phyloP scores from a whole-genome alignment of 352 stramenopile species.

The Phytophthora agathidicida region DNA sequence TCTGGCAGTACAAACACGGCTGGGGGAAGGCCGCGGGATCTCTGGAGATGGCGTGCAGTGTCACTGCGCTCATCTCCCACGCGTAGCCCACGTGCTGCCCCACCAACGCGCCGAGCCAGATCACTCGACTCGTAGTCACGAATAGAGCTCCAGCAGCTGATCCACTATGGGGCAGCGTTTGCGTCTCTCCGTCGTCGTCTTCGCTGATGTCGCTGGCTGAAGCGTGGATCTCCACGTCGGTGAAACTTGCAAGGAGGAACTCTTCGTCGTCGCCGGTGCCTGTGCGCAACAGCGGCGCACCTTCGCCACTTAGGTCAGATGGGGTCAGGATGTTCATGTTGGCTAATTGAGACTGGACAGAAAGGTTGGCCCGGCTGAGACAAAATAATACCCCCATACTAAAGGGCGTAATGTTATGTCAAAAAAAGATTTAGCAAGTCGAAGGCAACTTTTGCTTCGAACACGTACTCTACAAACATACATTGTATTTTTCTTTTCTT shows the following conservation, averaged over 20 bases:
- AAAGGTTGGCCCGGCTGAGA: neutral
- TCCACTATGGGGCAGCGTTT: conserved; percentile 24
- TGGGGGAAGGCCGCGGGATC: conserved; percentile 64
- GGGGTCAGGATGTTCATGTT: conserved; percentile 63
- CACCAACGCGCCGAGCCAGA: conserved; percentile 60
- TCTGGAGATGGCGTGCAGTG: conserved; percentile 80
- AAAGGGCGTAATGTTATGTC: no score
- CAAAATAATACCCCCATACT: neutral
- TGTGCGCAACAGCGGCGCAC: conserved; percentile 61
- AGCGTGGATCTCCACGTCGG: conserved; percentile 46
- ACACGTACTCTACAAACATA: conserved; percentile 40
- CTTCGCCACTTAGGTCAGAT: conserved; percentile 48
- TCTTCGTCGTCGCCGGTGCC: conserved; percentile 57
- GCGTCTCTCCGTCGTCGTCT: conserved; percentile 25
- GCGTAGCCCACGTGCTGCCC: conserved; percentile 59
- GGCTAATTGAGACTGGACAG: conserved; percentile 1
- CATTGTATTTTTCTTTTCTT: conserved; percentile 9
- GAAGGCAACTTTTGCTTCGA: no score
- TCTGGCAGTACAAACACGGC: conserved; percentile 86
- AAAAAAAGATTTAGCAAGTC: no score
- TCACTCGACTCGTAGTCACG: conserved; percentile 56
- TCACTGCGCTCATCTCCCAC: conserved; percentile 76
- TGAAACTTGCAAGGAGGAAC: conserved; percentile 65
- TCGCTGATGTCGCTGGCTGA: conserved; percentile 30
- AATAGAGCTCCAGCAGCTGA: conserved; percentile 24